Percentiles rank a stretch among this genome's conserved stretches.
phyloP scores from a whole-genome alignment of 2,329 filamentous ascomycete species.

The Diatrype stigma region DNA sequence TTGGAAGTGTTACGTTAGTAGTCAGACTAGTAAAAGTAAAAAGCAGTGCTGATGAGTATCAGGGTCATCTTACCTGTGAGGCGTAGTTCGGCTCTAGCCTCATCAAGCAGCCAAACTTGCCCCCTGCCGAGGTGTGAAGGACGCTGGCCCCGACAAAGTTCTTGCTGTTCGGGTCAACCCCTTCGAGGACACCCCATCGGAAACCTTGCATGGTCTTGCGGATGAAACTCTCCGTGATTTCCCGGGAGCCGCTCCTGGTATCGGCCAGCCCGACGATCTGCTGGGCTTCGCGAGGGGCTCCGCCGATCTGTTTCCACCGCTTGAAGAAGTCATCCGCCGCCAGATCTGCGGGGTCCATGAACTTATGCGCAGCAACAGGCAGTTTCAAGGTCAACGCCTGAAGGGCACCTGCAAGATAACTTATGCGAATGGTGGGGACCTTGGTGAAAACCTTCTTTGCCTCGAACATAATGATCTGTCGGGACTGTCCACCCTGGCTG shows the following conservation, averaged over 20 bases:
- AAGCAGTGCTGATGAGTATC: background rate
- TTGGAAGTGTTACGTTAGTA: slow-evolving; percentile 8
- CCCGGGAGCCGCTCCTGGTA: slow-evolving; percentile 52
- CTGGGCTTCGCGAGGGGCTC: slow-evolving; percentile 80
- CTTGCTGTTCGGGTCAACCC: slow-evolving; percentile 86
- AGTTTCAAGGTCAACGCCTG: slow-evolving; percentile 90
- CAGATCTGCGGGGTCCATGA: slow-evolving; percentile 89
- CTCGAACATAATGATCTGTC: slow-evolving; percentile 95
- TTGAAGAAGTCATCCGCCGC: slow-evolving; percentile 95
- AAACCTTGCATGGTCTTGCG: slow-evolving; percentile 75
- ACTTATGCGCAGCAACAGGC: slow-evolving; percentile 86
- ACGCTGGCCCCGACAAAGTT: slow-evolving; percentile 93
- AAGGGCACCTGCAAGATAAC: slow-evolving; percentile 87
- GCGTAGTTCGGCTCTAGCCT: slow-evolving; percentile 91
- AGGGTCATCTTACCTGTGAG: slow-evolving; percentile 66
- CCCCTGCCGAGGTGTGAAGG: slow-evolving; percentile 72
- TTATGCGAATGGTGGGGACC: slow-evolving; percentile 86
- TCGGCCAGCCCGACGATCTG: slow-evolving; percentile 69
- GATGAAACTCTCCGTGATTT: slow-evolving; percentile 69
- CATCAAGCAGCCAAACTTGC: slow-evolving; percentile 92
- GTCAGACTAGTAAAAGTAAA: slow-evolving; percentile 5
- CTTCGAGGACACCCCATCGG: slow-evolving; percentile 79
- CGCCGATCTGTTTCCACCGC: slow-evolving; percentile 97
- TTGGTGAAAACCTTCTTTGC: slow-evolving; percentile 76
- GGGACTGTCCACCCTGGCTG: slow-evolving; percentile 69